Conservation (phyloP, 768 basidiomycete genomes). For the Hygrophorus pudorinus region DNA sequence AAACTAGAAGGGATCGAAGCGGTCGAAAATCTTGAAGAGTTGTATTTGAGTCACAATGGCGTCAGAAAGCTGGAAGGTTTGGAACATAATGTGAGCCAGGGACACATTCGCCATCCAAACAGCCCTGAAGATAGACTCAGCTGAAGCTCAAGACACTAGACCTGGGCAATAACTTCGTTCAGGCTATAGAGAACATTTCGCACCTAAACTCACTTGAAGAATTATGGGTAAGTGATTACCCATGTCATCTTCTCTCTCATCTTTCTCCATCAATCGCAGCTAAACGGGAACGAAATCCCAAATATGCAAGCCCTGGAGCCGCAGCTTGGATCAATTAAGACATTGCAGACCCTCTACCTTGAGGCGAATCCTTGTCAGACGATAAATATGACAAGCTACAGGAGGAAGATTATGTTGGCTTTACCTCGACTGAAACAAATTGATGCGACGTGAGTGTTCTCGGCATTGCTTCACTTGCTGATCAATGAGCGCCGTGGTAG, state of each 20-base stretch:
- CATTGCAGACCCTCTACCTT: constrained; percentile 84
- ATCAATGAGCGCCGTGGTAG: neutral
- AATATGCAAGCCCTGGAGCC: constrained; percentile 57
- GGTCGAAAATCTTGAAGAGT: constrained; percentile 68
- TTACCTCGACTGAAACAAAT: constrained; percentile 88
- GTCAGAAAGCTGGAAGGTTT: constrained; percentile 76
- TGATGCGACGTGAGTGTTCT: constrained; percentile 78
- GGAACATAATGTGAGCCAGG: constrained; percentile 58
- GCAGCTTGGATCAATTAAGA: constrained; percentile 48
- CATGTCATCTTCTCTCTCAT: neutral
- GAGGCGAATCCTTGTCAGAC: constrained; percentile 91
- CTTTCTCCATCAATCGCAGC: constrained; percentile 32
- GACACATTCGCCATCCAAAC: neutral
- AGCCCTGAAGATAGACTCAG: constrained; percentile 17
- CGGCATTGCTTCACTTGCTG: neutral
- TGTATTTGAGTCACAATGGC: constrained; percentile 94
- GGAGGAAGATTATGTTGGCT: constrained; percentile 82
- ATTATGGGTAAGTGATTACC: constrained; percentile 64
- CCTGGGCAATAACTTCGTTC: constrained; percentile 76
- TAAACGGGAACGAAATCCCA: constrained; percentile 80
- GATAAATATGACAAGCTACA: constrained; percentile 65
- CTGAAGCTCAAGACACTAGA: constrained; percentile 77
- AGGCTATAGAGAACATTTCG: constrained; percentile 69
- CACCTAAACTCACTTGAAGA: constrained; percentile 78
- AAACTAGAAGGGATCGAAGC: constrained; percentile 74